phyloP scores from a whole-genome alignment of 1,139 yeast species.

The Yamadazyma jaroonii region DNA sequence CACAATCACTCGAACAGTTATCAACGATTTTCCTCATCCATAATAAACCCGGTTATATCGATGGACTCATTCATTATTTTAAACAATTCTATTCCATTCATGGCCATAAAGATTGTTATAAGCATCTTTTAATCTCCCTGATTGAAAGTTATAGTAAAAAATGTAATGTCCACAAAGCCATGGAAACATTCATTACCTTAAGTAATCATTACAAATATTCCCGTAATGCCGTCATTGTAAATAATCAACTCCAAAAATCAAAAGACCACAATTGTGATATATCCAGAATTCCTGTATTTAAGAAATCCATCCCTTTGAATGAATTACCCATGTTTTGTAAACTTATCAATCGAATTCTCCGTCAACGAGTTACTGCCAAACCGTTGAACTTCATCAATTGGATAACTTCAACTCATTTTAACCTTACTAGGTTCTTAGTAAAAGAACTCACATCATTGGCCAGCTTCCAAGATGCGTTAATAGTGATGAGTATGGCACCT shows the following conservation, averaged over 20 bases:
- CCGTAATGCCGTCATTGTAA: background rate
- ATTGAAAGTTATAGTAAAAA: slow-evolving; percentile 32
- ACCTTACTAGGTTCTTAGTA: slow-evolving; percentile 25
- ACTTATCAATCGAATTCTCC: slow-evolving; percentile 19
- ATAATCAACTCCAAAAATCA: too few relatives aligned
- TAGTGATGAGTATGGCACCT: slow-evolving; percentile 14
- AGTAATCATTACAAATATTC: background rate
- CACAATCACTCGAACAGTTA: slow-evolving; percentile 22
- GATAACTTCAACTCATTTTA: slow-evolving; percentile 2
- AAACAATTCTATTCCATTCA: slow-evolving; percentile 37
- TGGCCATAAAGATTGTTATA: slow-evolving; percentile 27
- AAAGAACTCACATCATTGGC: slow-evolving; percentile 27
- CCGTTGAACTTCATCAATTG: background rate
- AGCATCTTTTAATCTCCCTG: slow-evolving; percentile 22
- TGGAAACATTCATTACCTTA: slow-evolving; percentile 9
- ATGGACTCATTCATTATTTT: slow-evolving; percentile 34
- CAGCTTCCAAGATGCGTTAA: slow-evolving; percentile 24
- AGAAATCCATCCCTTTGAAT: slow-evolving; percentile 15
- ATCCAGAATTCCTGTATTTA: background rate
- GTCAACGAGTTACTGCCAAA: slow-evolving; percentile 3
- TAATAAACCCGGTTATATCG: slow-evolving; percentile 23
- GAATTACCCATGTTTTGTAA: slow-evolving; percentile 33
- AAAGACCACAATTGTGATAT: background rate
- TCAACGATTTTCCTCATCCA: slow-evolving; percentile 28
- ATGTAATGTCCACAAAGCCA: slow-evolving; percentile 23